phyloP scores from a whole-genome alignment of 768 basidiomycete species.

The Sarcodon aspratus region DNA sequence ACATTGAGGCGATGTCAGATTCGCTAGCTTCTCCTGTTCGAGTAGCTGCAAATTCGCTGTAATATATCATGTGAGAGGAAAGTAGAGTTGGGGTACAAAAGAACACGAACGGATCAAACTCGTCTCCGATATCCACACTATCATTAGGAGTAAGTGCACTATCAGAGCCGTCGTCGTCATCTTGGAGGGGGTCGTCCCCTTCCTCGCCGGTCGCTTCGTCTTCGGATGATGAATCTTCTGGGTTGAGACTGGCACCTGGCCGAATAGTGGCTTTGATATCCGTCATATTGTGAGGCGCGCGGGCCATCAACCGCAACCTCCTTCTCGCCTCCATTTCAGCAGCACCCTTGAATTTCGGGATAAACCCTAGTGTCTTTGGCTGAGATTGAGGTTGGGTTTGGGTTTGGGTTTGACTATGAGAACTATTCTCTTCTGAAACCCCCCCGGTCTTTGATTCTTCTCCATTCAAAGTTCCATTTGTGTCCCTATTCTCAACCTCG shows the following conservation, averaged over 20 bases:
- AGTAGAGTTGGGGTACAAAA: constrained; percentile 15
- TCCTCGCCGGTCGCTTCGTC: constrained; percentile 37
- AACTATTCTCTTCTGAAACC: not conserved
- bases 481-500: not conserved
- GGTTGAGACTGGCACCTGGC: constrained; percentile 29
- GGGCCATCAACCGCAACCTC: constrained; percentile 52
- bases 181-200: constrained; percentile 26
- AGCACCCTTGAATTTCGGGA: constrained; percentile 72
- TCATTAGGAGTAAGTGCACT: constrained; percentile 5
- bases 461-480: not conserved
- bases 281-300: constrained; percentile 27
- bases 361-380: constrained; percentile 32
- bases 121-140: constrained; percentile 29
- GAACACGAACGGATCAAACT: constrained; percentile 58
- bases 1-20: constrained; percentile 50
- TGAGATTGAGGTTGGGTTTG: not conserved
- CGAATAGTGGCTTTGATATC: constrained; percentile 15
- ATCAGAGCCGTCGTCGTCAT: constrained; percentile 12
- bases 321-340: constrained; percentile 81
- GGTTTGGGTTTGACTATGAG: not conserved
- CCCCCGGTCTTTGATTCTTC: not conserved
- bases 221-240: constrained; percentile 36
- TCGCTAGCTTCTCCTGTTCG: constrained; percentile 36
- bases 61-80: not conserved
- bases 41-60: constrained; percentile 60